Conservation (phyloP, 1,139 yeast species). For the Geotrichum histeridarum region DNA sequence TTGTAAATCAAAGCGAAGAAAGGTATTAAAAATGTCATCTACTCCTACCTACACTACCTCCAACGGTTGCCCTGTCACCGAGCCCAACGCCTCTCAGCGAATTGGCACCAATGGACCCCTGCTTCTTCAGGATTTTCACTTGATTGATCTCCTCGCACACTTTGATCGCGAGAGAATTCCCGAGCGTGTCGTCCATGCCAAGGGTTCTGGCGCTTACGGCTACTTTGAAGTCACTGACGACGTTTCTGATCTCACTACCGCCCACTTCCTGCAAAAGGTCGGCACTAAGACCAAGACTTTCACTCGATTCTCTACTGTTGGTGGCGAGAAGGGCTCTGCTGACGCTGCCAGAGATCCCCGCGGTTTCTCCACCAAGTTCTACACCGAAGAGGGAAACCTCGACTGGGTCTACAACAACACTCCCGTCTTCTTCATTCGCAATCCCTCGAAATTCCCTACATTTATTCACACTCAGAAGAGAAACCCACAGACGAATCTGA, state of each 20-base stretch:
- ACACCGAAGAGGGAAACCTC: slow-evolving; percentile 83
- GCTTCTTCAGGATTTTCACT: slow-evolving; percentile 70
- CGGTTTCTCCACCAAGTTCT: slow-evolving; percentile 77
- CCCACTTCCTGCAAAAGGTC: slow-evolving; percentile 63
- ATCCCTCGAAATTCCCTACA: slow-evolving; percentile 82
- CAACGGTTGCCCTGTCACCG: slow-evolving; percentile 64
- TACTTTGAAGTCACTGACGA: slow-evolving; percentile 79
- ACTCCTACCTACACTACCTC: slow-evolving; percentile 54
- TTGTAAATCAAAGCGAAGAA: background rate
- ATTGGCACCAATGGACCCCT: slow-evolving; percentile 71
- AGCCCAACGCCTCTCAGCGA: slow-evolving; percentile 69
- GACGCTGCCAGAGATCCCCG: slow-evolving; percentile 89
- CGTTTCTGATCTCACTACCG: slow-evolving; percentile 63
- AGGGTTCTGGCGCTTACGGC: slow-evolving; percentile 85
- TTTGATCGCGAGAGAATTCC: slow-evolving; percentile 86
- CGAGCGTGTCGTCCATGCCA: slow-evolving; percentile 86
- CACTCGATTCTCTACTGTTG: slow-evolving; percentile 82
- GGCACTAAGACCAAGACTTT: slow-evolving; percentile 74
- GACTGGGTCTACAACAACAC: slow-evolving; percentile 91
- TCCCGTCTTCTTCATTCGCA: slow-evolving; percentile 80
- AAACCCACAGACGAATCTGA: slow-evolving; percentile 76
- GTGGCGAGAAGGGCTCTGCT: slow-evolving; percentile 80
- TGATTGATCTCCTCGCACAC: slow-evolving; percentile 73
- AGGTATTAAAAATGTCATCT: background rate
- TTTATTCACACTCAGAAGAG: slow-evolving; percentile 85